phyloP scores from a whole-genome alignment of 148 eudicot species.

The Cornus kousa region DNA sequence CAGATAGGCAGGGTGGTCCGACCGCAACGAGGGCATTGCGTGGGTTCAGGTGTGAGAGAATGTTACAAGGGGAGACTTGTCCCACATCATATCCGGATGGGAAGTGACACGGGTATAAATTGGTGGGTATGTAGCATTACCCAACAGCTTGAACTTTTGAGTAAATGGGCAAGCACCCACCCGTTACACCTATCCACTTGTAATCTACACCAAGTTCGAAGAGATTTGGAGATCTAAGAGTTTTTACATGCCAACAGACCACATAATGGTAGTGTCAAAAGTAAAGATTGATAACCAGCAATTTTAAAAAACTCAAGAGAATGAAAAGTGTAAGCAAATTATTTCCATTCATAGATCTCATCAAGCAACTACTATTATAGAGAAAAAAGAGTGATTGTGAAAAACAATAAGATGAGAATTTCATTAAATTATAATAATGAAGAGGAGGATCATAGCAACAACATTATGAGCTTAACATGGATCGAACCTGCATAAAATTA shows the following conservation, averaged over 20 bases:
- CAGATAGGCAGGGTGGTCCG: no score
- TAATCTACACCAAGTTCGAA: neutral
- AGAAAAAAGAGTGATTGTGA: no score
- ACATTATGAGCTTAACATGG: neutral
- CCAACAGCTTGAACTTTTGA: no score
- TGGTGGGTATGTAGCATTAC: no score
- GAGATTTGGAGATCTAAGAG: neutral
- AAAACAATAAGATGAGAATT: no score
- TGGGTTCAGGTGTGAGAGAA: no score
- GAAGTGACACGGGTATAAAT: no score
- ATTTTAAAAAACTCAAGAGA: neutral
- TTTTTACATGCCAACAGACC: constrained; percentile 3
- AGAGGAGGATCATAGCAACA: neutral
- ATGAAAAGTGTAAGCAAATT: neutral
- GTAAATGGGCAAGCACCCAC: no score
- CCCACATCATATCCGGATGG: no score
- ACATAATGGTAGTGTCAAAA: neutral
- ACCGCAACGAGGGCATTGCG: no score
- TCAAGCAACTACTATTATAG: neutral
- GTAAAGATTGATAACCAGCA: neutral
- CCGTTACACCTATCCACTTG: no score
- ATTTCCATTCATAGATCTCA: neutral
- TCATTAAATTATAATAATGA: neutral
- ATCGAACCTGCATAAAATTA: constrained; percentile 87
- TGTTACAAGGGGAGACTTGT: no score